Base-by-base conservation (phyloP, 768 basidiomycete species). In the Hygrocybe coccinea region DNA sequence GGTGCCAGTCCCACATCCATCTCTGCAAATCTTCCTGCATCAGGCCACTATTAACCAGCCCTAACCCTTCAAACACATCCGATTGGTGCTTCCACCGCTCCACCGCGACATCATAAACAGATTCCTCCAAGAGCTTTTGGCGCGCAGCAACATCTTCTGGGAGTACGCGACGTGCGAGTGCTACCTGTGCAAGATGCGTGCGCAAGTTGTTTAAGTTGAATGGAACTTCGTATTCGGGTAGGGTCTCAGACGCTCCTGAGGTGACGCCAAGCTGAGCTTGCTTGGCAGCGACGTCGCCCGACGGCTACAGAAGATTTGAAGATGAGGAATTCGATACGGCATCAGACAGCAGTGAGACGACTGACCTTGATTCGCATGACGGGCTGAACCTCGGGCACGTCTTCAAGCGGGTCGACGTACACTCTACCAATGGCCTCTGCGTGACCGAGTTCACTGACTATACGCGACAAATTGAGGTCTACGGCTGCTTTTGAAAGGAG, bases 1-100 rank as follows among this genome's bases (percentile, higher is more conserved):
- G 62, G 62, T 92, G 87, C 92, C 92, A 95, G 6, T 81, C 73
- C 86, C 87, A 91, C 89, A 95, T 91, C 87, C 87, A 88, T 38
- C 71, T 68, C 60, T 85, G 83, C 22, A 95, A 71, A 59, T 82
- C 78, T 14, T 72, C 71, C 25, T 74, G 69, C 43, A 73, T 74
- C 51, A 83, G 70, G 8, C 71, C 70, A 17, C 69, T 70, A 56
- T 72, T 75, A 24, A 68, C 77, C 21, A 90, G 60, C 12, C 86
- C 85, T 15, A 87, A 74, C 25, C 78, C 72, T 5, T 80, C 76
- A 50, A 91, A 78, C 1, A 77, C 49, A 55, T 85, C 77, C 8
- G 78, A 71, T 62, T 91, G 82, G 54, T 84, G 81, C 65, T 80
- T 76, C 57, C 89, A 74, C 9, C 88, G 83, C 61, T 84, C 81